Percentiles rank a stretch among this genome's conserved stretches.
Evolutionary conservation across 768 basidiomycete genomes (phyloP).

Genomic region (Daedaleopsis nitida): DNA sequence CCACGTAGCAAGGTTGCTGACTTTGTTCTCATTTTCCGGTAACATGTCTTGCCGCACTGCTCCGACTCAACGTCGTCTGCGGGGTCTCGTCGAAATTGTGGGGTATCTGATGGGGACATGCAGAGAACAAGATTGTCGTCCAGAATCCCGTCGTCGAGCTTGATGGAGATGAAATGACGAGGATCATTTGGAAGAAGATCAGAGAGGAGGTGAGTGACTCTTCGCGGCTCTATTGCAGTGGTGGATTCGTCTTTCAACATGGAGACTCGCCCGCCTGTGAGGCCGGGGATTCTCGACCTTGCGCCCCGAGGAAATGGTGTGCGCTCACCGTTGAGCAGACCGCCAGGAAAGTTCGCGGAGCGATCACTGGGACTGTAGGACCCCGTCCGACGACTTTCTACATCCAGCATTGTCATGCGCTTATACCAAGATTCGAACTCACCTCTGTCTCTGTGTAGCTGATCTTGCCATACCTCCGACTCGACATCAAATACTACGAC

Average conservation of each 20-base stretch:
- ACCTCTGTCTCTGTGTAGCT: conserved; percentile 51
- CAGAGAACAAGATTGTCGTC: conserved; percentile 68
- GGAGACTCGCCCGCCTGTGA: too few species aligned
- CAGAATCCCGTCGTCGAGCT: conserved; percentile 91
- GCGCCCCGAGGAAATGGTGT: too few species aligned
- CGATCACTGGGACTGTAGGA: too few species aligned
- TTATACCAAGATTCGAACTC: not conserved
- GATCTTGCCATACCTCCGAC: conserved; percentile 90
- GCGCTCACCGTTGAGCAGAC: too few species aligned
- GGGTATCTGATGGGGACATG: conserved; percentile 3
- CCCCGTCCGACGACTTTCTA: too few species aligned
- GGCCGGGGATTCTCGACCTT: too few species aligned
- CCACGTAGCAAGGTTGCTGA: not conserved
- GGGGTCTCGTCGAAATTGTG: not conserved
- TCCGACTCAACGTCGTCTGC: not conserved
- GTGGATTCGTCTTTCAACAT: not conserved
- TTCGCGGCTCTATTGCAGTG: too few species aligned
- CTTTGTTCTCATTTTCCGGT: not conserved
- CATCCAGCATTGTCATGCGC: too few species aligned
- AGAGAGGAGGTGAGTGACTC: conserved; percentile 75
- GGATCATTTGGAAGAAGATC: conserved; percentile 99
- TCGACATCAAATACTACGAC: conserved; percentile 99
- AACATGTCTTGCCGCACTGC: not conserved
- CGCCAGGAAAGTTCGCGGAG: too few species aligned
- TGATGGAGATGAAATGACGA: conserved; percentile 98